Evolutionary conservation across 371 early-diverging fungal species (phyloP), one percentile per base, ranked within the genome.

Genomic region (Vairimorpha ceranae): DNA sequence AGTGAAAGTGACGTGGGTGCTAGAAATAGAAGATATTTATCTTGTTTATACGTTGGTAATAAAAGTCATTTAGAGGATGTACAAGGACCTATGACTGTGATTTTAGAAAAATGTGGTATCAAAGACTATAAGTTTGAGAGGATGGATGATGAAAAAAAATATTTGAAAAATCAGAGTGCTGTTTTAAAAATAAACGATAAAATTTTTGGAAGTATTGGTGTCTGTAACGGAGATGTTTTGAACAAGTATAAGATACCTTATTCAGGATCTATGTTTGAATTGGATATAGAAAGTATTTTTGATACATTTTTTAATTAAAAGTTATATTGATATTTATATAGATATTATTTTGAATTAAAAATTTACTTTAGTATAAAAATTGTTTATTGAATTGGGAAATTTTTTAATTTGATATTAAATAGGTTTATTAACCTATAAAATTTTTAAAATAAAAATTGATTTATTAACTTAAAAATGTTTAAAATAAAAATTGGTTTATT

Each of bases 1-100:
- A 46, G 60, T n/a, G 30, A 19, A 14, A 46, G 41, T 58, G 72
- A 75, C 36, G 67, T 74, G 27, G 77, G 76, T 10, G 88, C 93
- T 1, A 85, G 89, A 77, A 99, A 97, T 84, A 88, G 91, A 83
- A 89, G 95, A 71, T 89, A 89, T 63, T 87, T 95, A 36, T 88
- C 89, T 77, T 92, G 90, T 36, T 86, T 93, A 29, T 93, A 90
- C 84, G 88, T 89, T 30, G 89, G 90, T 81, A 90, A 89, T 79
- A 86, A 88, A 17, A 87, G 89, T 79, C 93, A 93, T 27, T 90
- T 97, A 70, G 97, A 96, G 86, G 89, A 81, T 27, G 27, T 81
- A 3, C 77, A 77, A 45, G 81, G 78, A 2, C 48, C 71, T 6
- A 3, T 77, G 7, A 69, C 74, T 21, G 46, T 56, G 21, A 21